Percentiles rank a stretch among this genome's conserved stretches.
phyloP scores from a whole-genome alignment of 441 rosid species.

The Metrosideros polymorpha region DNA sequence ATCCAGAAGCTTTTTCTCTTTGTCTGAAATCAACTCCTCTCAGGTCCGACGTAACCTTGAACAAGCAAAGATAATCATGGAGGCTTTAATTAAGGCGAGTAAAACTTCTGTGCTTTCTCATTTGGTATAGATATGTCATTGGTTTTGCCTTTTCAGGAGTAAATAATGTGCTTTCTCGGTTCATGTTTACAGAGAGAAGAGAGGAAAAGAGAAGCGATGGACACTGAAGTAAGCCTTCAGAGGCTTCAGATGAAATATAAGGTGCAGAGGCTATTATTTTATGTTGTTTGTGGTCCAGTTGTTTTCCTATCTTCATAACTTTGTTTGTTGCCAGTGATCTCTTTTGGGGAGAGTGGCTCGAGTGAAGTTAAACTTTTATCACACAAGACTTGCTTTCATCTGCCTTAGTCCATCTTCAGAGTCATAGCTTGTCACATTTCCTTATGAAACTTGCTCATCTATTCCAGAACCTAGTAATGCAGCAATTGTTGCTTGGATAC shows the following conservation, averaged over 20 bases:
- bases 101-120: constrained; percentile 1
- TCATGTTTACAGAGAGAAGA: constrained; percentile 68
- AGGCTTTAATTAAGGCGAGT: constrained; percentile 77
- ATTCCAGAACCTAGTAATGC: background rate
- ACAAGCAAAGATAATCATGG: constrained; percentile 85
- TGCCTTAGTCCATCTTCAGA: background rate
- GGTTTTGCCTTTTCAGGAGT: background rate
- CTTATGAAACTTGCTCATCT: background rate
- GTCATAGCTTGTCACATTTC: background rate
- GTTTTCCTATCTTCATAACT: background rate
- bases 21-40: constrained; percentile 10
- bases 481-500: background rate
- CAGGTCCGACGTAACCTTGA: constrained; percentile 98
- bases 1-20: background rate
- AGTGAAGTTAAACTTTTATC: background rate
- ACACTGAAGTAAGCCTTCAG: constrained; percentile 80
- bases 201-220: constrained; percentile 89
- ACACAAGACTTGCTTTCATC: background rate
- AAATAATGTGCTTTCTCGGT: background rate
- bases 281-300: background rate
- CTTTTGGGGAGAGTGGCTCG: background rate
- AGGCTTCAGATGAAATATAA: constrained; percentile 84
- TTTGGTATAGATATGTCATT: background rate
- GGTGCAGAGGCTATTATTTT: constrained; percentile 26
- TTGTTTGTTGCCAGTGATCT: background rate